Evolutionary conservation across 2,329 filamentous ascomycete species (phyloP).

Genomic region (Epichloe gansuensis): DNA sequence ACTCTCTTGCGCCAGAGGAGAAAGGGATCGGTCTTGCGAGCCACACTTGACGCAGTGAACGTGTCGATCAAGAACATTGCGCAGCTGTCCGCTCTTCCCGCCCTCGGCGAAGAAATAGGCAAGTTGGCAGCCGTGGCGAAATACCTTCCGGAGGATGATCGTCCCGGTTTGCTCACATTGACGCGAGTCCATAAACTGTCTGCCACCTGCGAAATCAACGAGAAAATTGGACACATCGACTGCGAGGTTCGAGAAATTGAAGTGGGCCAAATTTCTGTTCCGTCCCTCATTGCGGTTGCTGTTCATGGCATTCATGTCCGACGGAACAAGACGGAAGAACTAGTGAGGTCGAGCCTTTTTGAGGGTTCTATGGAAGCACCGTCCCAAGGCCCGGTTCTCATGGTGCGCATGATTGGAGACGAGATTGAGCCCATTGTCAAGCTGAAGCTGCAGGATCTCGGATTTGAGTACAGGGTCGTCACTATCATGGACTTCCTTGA

Average conservation of each 20-base stretch:
- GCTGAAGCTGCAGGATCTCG: conserved; percentile 71
- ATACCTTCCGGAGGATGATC: conserved; percentile 89
- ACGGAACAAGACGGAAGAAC: conserved; percentile 55
- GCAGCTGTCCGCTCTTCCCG: conserved; percentile 54
- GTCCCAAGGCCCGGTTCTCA: conserved; percentile 44
- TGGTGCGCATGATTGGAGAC: conserved; percentile 82
- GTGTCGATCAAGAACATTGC: conserved; percentile 48
- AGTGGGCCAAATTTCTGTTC: conserved; percentile 70
- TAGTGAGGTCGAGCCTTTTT: conserved; percentile 45
- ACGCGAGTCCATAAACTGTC: conserved; percentile 51
- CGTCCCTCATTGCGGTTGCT: conserved; percentile 69
- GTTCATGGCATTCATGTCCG: conserved; percentile 47
- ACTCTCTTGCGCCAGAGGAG: conserved; percentile 74
- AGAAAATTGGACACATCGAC: conserved; percentile 52
- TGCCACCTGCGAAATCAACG: conserved; percentile 48
- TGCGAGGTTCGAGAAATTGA: conserved; percentile 51
- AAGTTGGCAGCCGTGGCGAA: conserved; percentile 81
- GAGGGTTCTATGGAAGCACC: conserved; percentile 15
- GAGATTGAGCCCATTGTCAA: conserved; percentile 89
- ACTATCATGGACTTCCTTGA: conserved; percentile 70
- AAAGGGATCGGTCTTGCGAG: conserved; percentile 70
- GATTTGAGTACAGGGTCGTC: conserved; percentile 78
- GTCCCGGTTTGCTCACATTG: conserved; percentile 74
- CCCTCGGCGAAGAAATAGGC: conserved; percentile 64
- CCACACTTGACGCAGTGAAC: conserved; percentile 52